Evolutionary conservation across 306 rosid genomes (phyloP).

Genomic region (Prunus kanzakura): DNA sequence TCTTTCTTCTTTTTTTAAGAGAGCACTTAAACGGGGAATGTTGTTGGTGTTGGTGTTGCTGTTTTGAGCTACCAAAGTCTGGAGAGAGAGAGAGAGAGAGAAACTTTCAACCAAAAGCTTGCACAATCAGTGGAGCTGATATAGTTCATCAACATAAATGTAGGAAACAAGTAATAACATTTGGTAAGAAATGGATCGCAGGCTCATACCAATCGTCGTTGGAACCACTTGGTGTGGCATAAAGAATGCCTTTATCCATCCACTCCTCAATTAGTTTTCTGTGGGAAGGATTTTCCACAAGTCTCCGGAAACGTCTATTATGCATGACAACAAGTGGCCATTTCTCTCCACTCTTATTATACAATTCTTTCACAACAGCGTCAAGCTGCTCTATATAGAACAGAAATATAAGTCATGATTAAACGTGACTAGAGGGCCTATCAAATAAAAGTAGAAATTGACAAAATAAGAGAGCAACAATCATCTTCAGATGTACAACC

Average conservation of each 20-base stretch:
- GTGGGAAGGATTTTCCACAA: slow-evolving; percentile 59
- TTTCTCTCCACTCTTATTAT: slow-evolving; percentile 48
- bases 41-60: too few relatives aligned
- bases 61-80: too few relatives aligned
- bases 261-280: slow-evolving; percentile 66
- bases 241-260: slow-evolving; percentile 67
- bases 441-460: neutral
- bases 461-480: neutral
- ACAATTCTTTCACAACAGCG: slow-evolving; percentile 68
- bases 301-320: slow-evolving; percentile 59
- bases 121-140: neutral
- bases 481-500: slow-evolving; percentile 47
- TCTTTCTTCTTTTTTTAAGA: neutral
- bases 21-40: too few relatives aligned
- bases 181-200: slow-evolving; percentile 1
- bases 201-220: slow-evolving; percentile 86
- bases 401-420: slow-evolving; percentile 23
- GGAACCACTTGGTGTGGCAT: slow-evolving; percentile 82
- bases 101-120: neutral
- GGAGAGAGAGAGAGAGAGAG: neutral
- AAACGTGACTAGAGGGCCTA: neutral
- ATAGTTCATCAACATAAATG: neutral
- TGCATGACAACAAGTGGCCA: slow-evolving; percentile 90
- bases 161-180: neutral
- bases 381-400: slow-evolving; percentile 66